Conservation (phyloP, 1,284 basidiomycete species). For the Fistulinella cinereoalba region DNA sequence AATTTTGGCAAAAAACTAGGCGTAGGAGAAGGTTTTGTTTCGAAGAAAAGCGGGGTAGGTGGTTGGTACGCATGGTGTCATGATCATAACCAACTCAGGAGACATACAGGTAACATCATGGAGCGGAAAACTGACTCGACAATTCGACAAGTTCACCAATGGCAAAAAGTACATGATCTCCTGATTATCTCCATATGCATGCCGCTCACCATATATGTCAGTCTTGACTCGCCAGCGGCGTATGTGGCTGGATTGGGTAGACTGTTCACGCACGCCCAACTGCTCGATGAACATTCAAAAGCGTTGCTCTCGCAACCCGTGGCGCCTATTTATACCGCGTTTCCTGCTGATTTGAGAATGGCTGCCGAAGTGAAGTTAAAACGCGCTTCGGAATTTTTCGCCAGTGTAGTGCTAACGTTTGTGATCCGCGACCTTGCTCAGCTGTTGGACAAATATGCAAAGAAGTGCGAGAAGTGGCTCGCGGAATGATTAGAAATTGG, state of each 20-base stretch:
- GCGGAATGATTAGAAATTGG: conserved; percentile 52
- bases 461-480: conserved; percentile 87
- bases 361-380: conserved; percentile 75
- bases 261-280: conserved; percentile 74
- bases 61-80: not conserved
- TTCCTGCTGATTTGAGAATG: conserved; percentile 61
- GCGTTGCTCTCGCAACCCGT: conserved; percentile 63
- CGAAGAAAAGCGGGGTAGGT: conserved; percentile 74
- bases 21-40: conserved; percentile 77
- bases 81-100: conserved; percentile 14
- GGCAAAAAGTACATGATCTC: conserved; percentile 73
- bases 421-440: conserved; percentile 83
- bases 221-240: conserved; percentile 82
- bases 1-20: conserved; percentile 88
- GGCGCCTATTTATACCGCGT: conserved; percentile 67
- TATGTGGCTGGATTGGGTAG: conserved; percentile 81
- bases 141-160: conserved; percentile 88
- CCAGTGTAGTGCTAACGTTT: conserved; percentile 85
- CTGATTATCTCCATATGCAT: conserved; percentile 7
- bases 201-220: conserved; percentile 34
- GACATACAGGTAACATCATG: conserved; percentile 54
- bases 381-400: conserved; percentile 87
- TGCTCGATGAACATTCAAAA: conserved; percentile 85
- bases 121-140: conserved; percentile 79
- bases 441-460: conserved; percentile 88